Evolutionary conservation across 352 stramenopile species (phyloP), one percentile per base, ranked within the genome.

Genomic region (Aphanomyces invadans): DNA sequence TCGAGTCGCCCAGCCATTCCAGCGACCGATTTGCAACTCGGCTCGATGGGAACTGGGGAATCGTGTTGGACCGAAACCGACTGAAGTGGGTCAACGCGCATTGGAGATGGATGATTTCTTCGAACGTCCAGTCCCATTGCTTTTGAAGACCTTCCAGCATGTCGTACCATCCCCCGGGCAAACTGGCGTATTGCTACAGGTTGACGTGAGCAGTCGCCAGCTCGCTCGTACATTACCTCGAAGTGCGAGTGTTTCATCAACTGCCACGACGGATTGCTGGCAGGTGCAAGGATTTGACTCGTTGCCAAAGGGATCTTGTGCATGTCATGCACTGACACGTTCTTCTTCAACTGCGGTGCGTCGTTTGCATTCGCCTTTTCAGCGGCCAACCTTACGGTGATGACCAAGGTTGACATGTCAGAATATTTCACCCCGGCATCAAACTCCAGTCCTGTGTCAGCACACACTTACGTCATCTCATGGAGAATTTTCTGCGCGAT

Each of bases 11-110:
- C 0, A 94, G 73, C 64, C 90, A 92, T 69, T 94, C 85, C 21
- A 94, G 72, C 71, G 80, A 89, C 36, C 85, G 83, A 65, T 94
- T 94, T 51, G 85, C 90, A 15, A 90, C 68, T 17, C 85, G 83
- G 38, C 87, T 75, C 1, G 78, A 73, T 1, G 76, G 74, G 7
- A 90, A 71, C 10, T 74, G 65, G 1, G 68, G 73, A 38, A 92
- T 71, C 9, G 74, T 67, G 60, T 77, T 71, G 39, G 74, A 73
- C 7, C 72, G 70, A 19, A 94, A 71, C 33, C 74, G 77, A 19
- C 83, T 81, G 52, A 90, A 83, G 56, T 94, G 85, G 10, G 80
- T 87, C 29, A 92, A 62, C 59, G 85, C 83, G 57, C 82, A 87
- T 68, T 87, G 74, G 19, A 94, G 69, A 19, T 87, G 71, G 28